Percentiles rank a stretch among this genome's conserved stretches.
Evolutionary conservation across 495 filamentous ascomycete genomes (phyloP).

Genomic region (Neurospora cerealis): DNA sequence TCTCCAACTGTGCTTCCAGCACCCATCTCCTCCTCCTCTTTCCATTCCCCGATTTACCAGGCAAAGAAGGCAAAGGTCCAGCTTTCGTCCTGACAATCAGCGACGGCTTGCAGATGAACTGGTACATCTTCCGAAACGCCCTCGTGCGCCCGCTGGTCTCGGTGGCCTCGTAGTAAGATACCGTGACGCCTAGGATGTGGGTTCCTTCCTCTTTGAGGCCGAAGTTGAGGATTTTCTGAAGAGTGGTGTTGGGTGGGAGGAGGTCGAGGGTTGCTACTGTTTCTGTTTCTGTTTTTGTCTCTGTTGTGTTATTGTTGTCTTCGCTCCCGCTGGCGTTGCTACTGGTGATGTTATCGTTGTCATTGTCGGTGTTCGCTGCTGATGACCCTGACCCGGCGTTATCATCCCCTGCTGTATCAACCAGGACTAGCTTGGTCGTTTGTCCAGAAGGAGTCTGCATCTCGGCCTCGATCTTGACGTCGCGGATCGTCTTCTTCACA

Average conservation of each 20-base stretch:
- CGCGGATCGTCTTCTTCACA: slow-evolving; percentile 48
- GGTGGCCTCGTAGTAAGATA: slow-evolving; percentile 70
- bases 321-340: not conserved
- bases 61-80: slow-evolving; percentile 41
- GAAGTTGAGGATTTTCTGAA: slow-evolving; percentile 77
- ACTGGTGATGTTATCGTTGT: not conserved
- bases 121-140: slow-evolving; percentile 92
- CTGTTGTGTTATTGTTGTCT: not conserved
- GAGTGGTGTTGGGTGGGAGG: slow-evolving; percentile 47
- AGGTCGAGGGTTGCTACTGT: slow-evolving; percentile 45
- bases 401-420: slow-evolving; percentile 4
- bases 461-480: slow-evolving; percentile 76
- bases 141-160: slow-evolving; percentile 60
- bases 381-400: slow-evolving; percentile 2
- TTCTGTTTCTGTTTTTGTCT: not conserved
- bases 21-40: slow-evolving; percentile 36
- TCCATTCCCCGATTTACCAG: not conserved
- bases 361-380: not conserved
- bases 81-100: slow-evolving; percentile 86
- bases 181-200: slow-evolving; percentile 87
- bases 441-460: slow-evolving; percentile 71
- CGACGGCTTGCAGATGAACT: slow-evolving; percentile 85
- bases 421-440: slow-evolving; percentile 16
- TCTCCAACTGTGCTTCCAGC: slow-evolving; percentile 91
- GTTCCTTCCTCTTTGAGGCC: slow-evolving; percentile 90